These are phyloP conservation scores for Tylopilus sp. DNA, from an alignment of 768 basidiomycete species.

Conservation along the genomic window DNA sequence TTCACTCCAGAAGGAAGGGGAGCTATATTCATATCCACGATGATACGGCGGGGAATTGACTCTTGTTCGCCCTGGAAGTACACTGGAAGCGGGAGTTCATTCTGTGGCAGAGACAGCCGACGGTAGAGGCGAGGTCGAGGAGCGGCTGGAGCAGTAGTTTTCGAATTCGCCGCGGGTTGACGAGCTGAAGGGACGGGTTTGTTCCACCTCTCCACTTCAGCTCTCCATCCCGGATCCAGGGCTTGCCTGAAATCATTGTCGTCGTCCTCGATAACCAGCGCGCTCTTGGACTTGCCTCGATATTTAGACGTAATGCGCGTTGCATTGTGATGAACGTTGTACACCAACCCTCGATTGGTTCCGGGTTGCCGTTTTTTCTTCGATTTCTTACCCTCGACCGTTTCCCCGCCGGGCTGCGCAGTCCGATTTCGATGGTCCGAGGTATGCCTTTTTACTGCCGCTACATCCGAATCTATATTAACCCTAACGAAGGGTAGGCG, in stretches of 20 bases:
- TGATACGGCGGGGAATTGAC: slow-evolving; percentile 21
- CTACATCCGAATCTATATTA: slow-evolving; percentile 6
- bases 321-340: slow-evolving; percentile 36
- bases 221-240: slow-evolving; percentile 37
- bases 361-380: slow-evolving; percentile 29
- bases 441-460: slow-evolving; percentile 5
- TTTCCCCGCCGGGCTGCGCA: slow-evolving; percentile 7
- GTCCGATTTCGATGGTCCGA: slow-evolving; percentile 10
- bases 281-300: slow-evolving; percentile 9
- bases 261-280: slow-evolving; percentile 43
- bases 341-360: slow-evolving; percentile 32
- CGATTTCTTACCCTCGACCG: slow-evolving; percentile 4
- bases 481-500: slow-evolving; percentile 33
- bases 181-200: slow-evolving; percentile 15
- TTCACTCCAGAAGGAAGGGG: slow-evolving; percentile 48
- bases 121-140: slow-evolving; percentile 13
- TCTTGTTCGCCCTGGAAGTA: slow-evolving; percentile 15
- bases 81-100: slow-evolving; percentile 13
- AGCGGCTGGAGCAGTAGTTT: background rate
- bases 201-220: slow-evolving; percentile 33
- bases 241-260: slow-evolving; percentile 42
- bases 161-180: slow-evolving; percentile 6
- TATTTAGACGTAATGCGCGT: slow-evolving; percentile 36
- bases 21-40: slow-evolving; percentile 51
- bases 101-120: slow-evolving; percentile 12